Conservation (phyloP, 2,329 filamentous ascomycete genomes). For the Aureobasidium sp. region DNA sequence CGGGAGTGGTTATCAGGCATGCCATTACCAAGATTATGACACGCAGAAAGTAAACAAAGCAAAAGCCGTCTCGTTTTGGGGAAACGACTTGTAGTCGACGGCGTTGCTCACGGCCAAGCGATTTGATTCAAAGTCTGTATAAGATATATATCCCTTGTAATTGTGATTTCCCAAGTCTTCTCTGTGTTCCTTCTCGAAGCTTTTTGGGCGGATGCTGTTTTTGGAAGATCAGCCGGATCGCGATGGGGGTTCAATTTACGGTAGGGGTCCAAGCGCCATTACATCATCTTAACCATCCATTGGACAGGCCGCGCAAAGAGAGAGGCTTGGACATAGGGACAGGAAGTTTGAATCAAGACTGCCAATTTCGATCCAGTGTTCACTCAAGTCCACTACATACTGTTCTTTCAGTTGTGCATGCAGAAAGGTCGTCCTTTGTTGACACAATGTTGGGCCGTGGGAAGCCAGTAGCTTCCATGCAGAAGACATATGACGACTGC, state of each 20-base stretch:
- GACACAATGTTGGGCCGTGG: conserved; percentile 43
- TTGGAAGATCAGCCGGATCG: neutral
- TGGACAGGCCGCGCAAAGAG: neutral
- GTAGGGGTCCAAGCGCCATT: neutral
- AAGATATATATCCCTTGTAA: conserved; percentile 4
- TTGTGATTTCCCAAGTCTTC: neutral
- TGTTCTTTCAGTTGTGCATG: neutral
- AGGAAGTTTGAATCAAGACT: neutral
- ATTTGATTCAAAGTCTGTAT: neutral
- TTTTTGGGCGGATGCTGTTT: neutral
- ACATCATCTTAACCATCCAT: neutral
- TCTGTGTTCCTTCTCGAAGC: conserved; percentile 1
- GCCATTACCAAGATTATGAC: conserved; percentile 89
- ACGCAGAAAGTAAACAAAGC: conserved; percentile 27
- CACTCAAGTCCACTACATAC: neutral
- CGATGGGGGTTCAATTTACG: neutral
- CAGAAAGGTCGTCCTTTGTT: neutral
- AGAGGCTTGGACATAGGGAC: neutral
- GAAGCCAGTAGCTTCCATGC: conserved; percentile 65
- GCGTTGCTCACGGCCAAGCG: neutral
- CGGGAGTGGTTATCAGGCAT: conserved; percentile 78
- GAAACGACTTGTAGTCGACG: neutral
- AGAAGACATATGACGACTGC: conserved; percentile 97
- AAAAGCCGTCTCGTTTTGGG: neutral
- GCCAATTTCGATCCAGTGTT: neutral